Conservation (phyloP, 176 grass and related monocot genomes). For the Rhynchospora tenuis region DNA sequence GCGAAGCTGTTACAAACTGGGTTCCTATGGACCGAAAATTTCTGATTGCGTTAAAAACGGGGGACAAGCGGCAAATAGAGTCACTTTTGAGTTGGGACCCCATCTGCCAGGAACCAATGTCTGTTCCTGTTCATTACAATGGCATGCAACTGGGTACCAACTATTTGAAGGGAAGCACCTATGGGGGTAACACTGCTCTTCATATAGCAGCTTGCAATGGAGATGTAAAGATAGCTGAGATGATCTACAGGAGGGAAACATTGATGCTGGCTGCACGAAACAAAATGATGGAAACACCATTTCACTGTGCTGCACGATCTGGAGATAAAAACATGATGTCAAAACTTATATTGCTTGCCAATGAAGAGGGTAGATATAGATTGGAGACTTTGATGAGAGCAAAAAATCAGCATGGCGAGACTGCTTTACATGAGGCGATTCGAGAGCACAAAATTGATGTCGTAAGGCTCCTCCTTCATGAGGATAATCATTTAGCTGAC, state of each 20-base stretch:
- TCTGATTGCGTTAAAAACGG: no score
- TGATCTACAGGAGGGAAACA: background rate
- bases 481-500: no score
- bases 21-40: no score
- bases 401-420: background rate
- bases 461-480: no score
- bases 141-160: no score
- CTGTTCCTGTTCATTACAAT: no score
- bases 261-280: background rate
- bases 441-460: no score
- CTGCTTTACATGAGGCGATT: slow-evolving; percentile 5
- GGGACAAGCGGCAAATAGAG: no score
- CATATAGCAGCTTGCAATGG: background rate
- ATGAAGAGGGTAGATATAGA: background rate
- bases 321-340: background rate
- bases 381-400: background rate
- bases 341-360: background rate
- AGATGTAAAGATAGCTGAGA: background rate
- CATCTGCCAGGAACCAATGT: no score
- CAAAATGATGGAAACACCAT: slow-evolving; percentile 9
- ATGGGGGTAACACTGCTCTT: background rate
- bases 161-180: background rate
- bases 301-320: slow-evolving; percentile 14
- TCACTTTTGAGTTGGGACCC: no score
- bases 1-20: no score